These are phyloP conservation scores for Fraxinus paxiana DNA, from an alignment of 305 asterid species.

Conservation along the genomic window DNA sequence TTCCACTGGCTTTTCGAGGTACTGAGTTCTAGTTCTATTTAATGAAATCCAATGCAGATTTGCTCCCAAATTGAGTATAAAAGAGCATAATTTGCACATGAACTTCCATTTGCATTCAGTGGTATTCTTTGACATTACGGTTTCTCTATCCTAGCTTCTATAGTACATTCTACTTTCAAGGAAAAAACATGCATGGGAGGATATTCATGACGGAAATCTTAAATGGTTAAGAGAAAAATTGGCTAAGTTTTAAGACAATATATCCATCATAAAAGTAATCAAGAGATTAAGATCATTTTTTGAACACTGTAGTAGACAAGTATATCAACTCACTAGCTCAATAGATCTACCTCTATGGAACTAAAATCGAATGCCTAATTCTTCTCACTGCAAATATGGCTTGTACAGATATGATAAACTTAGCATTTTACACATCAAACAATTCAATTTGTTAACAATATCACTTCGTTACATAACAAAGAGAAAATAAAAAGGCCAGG, in stretches of 20 bases:
- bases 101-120: not conserved
- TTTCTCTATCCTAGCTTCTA: not conserved
- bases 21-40: slow-evolving; percentile 13
- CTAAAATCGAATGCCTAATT: not conserved
- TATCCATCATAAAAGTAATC: not conserved
- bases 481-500: not conserved
- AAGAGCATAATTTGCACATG: not conserved
- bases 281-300: not conserved
- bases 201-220: not conserved
- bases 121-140: not conserved
- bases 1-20: slow-evolving; percentile 99
- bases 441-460: not conserved
- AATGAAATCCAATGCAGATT: not conserved
- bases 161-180: not conserved
- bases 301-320: not conserved
- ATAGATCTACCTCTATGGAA: not conserved
- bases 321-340: not conserved
- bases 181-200: not conserved
- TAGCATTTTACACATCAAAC: not conserved
- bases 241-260: not conserved
- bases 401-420: not conserved
- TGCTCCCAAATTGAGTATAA: not conserved
- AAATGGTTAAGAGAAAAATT: not conserved
- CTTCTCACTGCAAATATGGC: not conserved
- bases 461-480: not conserved